Base-by-base conservation (phyloP, 345 rosid genomes). In the Cardamine chenopodiifolia region DNA sequence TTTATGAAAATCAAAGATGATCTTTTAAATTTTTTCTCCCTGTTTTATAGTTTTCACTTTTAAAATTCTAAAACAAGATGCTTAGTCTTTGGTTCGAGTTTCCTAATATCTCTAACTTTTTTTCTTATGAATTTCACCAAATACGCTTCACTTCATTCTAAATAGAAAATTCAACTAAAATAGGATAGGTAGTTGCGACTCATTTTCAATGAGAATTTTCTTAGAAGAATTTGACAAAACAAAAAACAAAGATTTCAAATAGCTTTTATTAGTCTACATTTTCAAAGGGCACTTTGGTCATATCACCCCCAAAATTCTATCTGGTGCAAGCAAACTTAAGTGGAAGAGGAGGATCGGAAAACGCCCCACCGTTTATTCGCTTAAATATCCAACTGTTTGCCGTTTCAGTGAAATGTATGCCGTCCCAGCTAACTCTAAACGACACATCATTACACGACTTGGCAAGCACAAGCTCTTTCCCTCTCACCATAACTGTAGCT, bases 361-460 rank as follows among this genome's bases (percentile, higher is more conserved):
- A 84, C 18, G 79, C 68, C 17, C 94, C 90, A 55, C 72, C 62
- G 32, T 68, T 71, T 13, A 88, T 62, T 52, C 82, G 80, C 9
- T 78, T 11, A 59, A 80, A 85, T 10, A 87, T 68, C 88, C 90
- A 85, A 70, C 70, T 80, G 48, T 92, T 87, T 66, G 93, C 90
- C 31, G 89, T 85, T 26, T 88, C 90, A 0, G 91, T 88, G 81
- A 81, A 87, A 79, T 92, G 96, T 13, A 79, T 32, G 2, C 96
- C 96, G 74, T 92, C 97, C 94, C 96, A 90, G 31, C 59, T 88
- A 15, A 90, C 66, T 69, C 76, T 66, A 35, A 40, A 59, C 0
- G 83, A 75, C 49, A 90, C 87, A 53, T 83, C 80, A 59, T 78
- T 71, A 83, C 96, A 92, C 19, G 88, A 83, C 47, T 82, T 78